Percentiles rank a stretch among this genome's conserved stretches.
Evolutionary conservation across 192 early-diverging fungal genomes (phyloP).

Genomic region (Oehlia diaphana): DNA sequence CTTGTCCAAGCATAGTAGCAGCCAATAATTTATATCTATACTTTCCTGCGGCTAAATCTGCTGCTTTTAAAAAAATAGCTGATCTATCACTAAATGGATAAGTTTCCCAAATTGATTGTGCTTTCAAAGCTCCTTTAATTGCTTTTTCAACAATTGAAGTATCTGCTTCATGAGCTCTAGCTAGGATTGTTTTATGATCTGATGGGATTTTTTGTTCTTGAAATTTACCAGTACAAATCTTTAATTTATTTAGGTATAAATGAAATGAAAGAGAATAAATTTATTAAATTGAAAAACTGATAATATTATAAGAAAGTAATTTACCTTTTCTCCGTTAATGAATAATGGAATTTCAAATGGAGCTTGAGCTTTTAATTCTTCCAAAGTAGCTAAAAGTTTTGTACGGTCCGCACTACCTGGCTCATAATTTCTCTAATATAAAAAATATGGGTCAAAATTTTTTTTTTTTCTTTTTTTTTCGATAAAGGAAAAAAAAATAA

Average conservation of each 20-base stretch:
- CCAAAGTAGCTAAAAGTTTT: slow-evolving; percentile 75
- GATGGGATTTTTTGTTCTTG: slow-evolving; percentile 80
- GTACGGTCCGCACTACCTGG: slow-evolving; percentile 72
- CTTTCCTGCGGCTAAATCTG: slow-evolving; percentile 86
- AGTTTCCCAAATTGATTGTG: slow-evolving; percentile 87
- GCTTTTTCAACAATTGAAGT: slow-evolving; percentile 70
- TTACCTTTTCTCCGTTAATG: slow-evolving; percentile 84
- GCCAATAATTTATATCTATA: slow-evolving; percentile 88
- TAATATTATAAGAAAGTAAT: background rate
- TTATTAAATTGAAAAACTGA: background rate
- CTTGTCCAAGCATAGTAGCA: slow-evolving; percentile 97
- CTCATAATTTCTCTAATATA: slow-evolving; percentile 63
- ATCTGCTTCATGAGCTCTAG: slow-evolving; percentile 84
- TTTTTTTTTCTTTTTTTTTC: no score
- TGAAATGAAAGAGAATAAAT: background rate
- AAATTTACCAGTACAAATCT: slow-evolving; percentile 61
- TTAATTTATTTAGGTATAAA: background rate
- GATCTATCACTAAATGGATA: slow-evolving; percentile 93
- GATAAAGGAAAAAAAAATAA: background rate
- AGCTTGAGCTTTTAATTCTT: slow-evolving; percentile 65
- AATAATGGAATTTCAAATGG: slow-evolving; percentile 80
- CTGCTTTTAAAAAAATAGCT: slow-evolving; percentile 97
- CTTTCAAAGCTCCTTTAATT: slow-evolving; percentile 82
- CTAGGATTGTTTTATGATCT: slow-evolving; percentile 77
- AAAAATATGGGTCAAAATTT: background rate